Evolutionary conservation across 352 stramenopile genomes (phyloP), one percentile per base, ranked within the genome.

Genomic region (Elongisporangium anandrum): DNA sequence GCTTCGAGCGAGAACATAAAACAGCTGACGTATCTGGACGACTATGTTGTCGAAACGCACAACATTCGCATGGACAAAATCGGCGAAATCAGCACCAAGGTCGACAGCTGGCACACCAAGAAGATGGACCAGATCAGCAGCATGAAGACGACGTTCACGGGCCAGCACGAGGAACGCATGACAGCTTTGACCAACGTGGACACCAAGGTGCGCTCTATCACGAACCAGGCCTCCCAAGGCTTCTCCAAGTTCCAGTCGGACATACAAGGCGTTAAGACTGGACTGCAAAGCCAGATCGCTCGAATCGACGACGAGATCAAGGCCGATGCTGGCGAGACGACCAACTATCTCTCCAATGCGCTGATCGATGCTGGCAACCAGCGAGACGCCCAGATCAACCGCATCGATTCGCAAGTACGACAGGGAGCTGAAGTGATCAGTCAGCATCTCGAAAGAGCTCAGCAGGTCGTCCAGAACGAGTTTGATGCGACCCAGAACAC

Each of bases 111-210:
- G 7, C 57, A 62, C 38, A 16, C 21, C 5, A 34, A 62, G 50
- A 62, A 62, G 16, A 62, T 57, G 57, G 34, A 51, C 8, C 57
- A 62, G 48, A 62, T 62, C 17, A 34, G 13, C 19, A 23, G 19
- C 15, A 62, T 62, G 57, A 55, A 50, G 48, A 56, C 50, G 19
- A 62, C 55, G 50, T 62, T 62, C n/a, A 15, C 12, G 8, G 57
- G 50, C 2, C 57, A 62, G 57, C 57, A 62, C 50, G 34, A 56
- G 10, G 23, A 62, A 20, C 49, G 50, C 20, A 47, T 57, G 34
- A 52, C 50, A 5, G 50, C 50, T 19, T 20, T 62, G 17, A 41
- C 19, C 5, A 24, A 16, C 4, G 56, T 62, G 38, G 57, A 62
- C 57, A 56, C 38, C 20, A 34, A 41, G 8, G 57, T 62, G 13